Conservation (phyloP, 805 yeast genomes). For the Candida piceae region DNA sequence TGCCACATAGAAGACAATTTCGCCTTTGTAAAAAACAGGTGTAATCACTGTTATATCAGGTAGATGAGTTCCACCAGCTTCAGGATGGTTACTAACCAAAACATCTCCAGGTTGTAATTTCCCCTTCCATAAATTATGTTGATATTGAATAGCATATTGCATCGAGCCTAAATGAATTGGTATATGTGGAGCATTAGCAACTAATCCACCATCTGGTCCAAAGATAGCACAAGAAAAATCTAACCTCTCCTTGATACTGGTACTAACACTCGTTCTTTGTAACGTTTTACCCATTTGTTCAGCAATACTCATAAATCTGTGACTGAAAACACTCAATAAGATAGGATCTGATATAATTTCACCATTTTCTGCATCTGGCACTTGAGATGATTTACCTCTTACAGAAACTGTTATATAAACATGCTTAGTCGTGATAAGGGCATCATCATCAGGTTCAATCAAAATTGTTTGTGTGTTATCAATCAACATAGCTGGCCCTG, state of each 20-base stretch:
- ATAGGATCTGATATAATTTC: slow-evolving; percentile 31
- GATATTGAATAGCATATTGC: slow-evolving; percentile 37
- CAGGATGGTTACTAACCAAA: slow-evolving; percentile 36
- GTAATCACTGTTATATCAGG: slow-evolving; percentile 51
- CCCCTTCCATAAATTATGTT: slow-evolving; percentile 33
- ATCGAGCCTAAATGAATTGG: slow-evolving; percentile 44
- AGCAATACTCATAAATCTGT: slow-evolving; percentile 48
- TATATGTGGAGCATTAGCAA: slow-evolving; percentile 43
- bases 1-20: slow-evolving; percentile 47
- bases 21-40: slow-evolving; percentile 41
- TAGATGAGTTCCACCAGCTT: slow-evolving; percentile 39
- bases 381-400: slow-evolving; percentile 2
- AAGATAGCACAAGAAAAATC: slow-evolving; percentile 46
- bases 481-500: slow-evolving; percentile 34
- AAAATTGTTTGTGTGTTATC: slow-evolving; percentile 36
- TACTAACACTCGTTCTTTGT: slow-evolving; percentile 40
- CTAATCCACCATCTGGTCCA: slow-evolving; percentile 38
- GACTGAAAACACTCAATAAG: slow-evolving; percentile 36
- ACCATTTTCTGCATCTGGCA: slow-evolving; percentile 2
- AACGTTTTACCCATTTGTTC: slow-evolving; percentile 44
- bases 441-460: slow-evolving; percentile 32
- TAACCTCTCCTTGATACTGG: slow-evolving; percentile 44
- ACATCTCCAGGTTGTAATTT: slow-evolving; percentile 36
- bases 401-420: slow-evolving; percentile 24
- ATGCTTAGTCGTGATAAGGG: slow-evolving; percentile 32